Evolutionary conservation across 2,329 filamentous ascomycete species (phyloP).

Genomic region (Diaporthe helianthi): DNA sequence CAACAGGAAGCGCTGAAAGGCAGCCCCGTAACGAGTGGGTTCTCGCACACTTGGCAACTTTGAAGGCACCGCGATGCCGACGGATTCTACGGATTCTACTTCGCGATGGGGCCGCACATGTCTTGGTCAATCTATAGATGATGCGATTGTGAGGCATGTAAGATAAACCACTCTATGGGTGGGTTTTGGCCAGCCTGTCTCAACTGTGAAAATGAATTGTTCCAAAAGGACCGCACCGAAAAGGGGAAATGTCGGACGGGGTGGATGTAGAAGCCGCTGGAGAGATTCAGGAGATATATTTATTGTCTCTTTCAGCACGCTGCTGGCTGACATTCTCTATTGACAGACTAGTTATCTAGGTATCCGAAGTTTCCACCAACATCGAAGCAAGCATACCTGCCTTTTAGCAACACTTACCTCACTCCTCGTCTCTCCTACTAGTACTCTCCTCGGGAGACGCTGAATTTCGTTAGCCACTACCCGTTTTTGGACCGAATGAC

Average conservation of each 20-base stretch:
- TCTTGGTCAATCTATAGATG: neutral
- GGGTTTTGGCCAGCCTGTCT: neutral
- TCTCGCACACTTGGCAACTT: neutral
- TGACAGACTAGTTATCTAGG: no score
- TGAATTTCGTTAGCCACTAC: neutral
- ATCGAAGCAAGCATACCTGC: no score
- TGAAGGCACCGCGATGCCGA: neutral
- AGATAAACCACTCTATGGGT: neutral
- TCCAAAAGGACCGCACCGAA: neutral
- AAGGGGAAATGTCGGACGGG: neutral
- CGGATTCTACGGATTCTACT: neutral
- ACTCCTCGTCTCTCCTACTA: neutral
- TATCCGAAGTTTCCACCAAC: no score
- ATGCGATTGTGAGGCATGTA: neutral
- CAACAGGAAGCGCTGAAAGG: neutral
- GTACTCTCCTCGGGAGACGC: rapidly evolving
- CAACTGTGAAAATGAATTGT: neutral
- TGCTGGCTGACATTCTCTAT: no score
- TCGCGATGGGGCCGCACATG: neutral
- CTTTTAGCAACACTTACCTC: neutral
- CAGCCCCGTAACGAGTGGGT: neutral
- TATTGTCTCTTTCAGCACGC: neutral
- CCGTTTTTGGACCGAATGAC: no score
- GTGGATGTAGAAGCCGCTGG: neutral
- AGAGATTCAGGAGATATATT: neutral